Evolutionary conservation across 1,284 basidiomycete species (phyloP), one percentile per base, ranked within the genome.

Genomic region (Trametes pubescens): DNA sequence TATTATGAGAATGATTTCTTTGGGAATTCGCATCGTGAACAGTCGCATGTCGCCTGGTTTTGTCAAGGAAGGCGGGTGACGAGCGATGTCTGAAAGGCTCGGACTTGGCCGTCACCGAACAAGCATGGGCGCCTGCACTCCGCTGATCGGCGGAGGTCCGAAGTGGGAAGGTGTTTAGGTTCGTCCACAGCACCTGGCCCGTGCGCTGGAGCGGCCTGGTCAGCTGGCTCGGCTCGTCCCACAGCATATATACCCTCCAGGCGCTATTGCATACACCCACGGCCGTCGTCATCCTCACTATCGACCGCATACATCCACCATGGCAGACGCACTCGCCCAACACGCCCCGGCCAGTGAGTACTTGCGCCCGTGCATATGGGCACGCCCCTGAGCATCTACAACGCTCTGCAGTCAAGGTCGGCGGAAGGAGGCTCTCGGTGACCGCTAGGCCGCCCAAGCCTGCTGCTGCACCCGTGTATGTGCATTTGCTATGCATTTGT

Each of bases 371-470:
- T 62, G 44, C 53, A 34, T 10, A 5, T 22, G n/a, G 32, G 40
- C 57, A 40, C 38, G 59, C 51, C 11, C 48, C 43, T 57, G 26
- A 51, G 21, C 21, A 51, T 10, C 11, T 40, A 24, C 51, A 9
- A 34, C 58, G 13, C 47, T n/a, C 35, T 24, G 37, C 67, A 90
- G 88, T 88, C 69, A 88, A 86, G 77, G 88, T 90, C 24, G 88
- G 83, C 51, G 87, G 88, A 32, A 82, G 88, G 37, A 84, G 88
- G 26, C 80, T 86, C 53, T 90, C 88, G 18, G 68, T 82, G 34
- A 81, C 75, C 59, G 73, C 79, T 10, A 80, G 77, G 57, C 40
- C 40, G 18, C 77, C 77, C 66, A 81, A 78, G 70, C 73, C 79
- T 43, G 76, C 79, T 5, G 56, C 57, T 61, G 64, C 63, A n/a